Evolutionary conservation across 2,329 filamentous ascomycete genomes (phyloP), one percentile per base, ranked within the genome.

Genomic region (Tolypocladium paradoxum): DNA sequence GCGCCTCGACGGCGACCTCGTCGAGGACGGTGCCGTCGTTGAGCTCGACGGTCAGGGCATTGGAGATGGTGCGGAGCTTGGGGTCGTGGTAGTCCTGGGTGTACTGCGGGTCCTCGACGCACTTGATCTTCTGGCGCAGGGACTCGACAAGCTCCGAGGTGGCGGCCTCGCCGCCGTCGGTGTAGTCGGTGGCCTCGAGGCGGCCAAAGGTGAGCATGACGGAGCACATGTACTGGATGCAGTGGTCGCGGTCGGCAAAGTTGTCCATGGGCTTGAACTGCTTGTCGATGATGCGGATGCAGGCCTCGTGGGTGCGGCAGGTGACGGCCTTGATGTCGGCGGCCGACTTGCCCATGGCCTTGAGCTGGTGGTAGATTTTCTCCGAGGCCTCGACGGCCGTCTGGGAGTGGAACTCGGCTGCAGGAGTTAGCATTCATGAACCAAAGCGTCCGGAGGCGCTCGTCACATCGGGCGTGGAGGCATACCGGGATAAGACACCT

Each of bases 211-310:
- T 86, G 61, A 99, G 86, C 90, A 97, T 97, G 65, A 90, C 90
- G 59, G 91, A 79, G 68, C 90, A 88, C 93, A 99, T 99, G 83
- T 99, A 99, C 77, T 97, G 93, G 62, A 99, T 92, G 76, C 93
- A 99, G 82, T 99, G 93, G 74, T 99, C 93, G 67, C 93, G 90
- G 76, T 99, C 93, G 67, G 93, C 93, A 68, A 97, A 99, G 84
- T 99, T 99, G 79, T 96, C 91, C 89, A 99, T 95, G 63, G 91
- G 85, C 82, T 96, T 97, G 82, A 96, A 95, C 76, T 99, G 93
- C 82, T 99, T 99, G 82, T 99, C 93, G 66, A 99, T 99, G 75
- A 99, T 99, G 65, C 93, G 90, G 68, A 99, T 83, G 77, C 93
- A 97, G 55, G 93, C 93, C 75, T 99, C 93, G 76, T 99, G 93